phyloP scores from a whole-genome alignment of 2,329 filamentous ascomycete genomes.

The Colletotrichum tabaci region DNA sequence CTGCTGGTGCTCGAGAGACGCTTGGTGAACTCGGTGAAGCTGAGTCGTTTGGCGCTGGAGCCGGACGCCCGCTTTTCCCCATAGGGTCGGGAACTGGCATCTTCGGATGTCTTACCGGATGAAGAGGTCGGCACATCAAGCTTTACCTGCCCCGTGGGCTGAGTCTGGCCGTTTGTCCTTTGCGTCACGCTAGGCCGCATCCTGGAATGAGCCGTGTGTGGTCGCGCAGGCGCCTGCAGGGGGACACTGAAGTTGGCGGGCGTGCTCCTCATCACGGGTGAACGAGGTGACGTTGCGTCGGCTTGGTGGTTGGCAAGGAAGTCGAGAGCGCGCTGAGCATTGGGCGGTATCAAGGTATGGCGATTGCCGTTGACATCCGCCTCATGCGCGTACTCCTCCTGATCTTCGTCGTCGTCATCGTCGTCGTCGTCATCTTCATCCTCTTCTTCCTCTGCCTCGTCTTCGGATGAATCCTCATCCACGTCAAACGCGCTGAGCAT shows the following conservation, averaged over 20 bases:
- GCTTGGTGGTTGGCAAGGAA: conserved; percentile 64
- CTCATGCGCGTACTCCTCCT: conserved; percentile 56
- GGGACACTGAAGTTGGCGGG: conserved; percentile 42
- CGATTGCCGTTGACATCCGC: conserved; percentile 48
- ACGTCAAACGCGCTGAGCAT: conserved; percentile 67
- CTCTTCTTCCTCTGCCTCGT: conserved; percentile 55
- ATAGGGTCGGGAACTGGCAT: conserved; percentile 50
- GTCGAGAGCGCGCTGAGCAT: conserved; percentile 65
- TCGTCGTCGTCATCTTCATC: conserved; percentile 57
- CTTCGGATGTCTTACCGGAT: conserved; percentile 51
- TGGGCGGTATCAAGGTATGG: conserved; percentile 58
- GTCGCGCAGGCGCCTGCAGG: conserved; percentile 53
- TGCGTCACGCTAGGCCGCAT: conserved; percentile 60
- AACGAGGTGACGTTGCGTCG: conserved; percentile 51
- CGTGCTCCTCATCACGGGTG: conserved; percentile 49
- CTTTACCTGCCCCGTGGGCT: conserved; percentile 52
- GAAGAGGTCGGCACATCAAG: conserved; percentile 46
- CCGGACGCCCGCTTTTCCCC: conserved; percentile 67
- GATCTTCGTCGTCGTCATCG: conserved; percentile 59
- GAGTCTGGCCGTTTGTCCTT: conserved; percentile 65
- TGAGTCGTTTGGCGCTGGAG: conserved; percentile 70
- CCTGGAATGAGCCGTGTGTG: conserved; percentile 69
- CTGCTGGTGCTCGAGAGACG: conserved; percentile 73
- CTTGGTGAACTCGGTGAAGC: conserved; percentile 74
- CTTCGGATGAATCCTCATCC: conserved; percentile 63